Evolutionary conservation across 2,329 filamentous ascomycete genomes (phyloP), one percentile per base, ranked within the genome.

Genomic region (Trichoderma sp.): DNA sequence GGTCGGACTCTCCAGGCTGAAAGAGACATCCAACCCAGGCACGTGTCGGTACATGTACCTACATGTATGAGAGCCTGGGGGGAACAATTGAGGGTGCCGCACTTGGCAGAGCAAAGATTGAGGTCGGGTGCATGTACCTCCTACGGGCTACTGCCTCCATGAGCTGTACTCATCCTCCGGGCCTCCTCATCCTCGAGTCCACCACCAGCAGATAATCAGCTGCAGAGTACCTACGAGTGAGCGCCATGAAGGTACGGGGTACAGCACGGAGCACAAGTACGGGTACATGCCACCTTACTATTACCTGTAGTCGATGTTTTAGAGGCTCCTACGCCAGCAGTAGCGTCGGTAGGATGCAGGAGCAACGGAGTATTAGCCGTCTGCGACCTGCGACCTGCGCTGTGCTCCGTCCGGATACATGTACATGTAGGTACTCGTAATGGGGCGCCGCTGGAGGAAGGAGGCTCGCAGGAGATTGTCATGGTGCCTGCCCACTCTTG

Each of bases 381-480:
- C 15, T 28, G 53, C 24, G 7, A 57, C 56, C 15, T 28, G 53
- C 24, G 2, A 57, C 56, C 28, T 60, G 30, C 32, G 28, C 28
- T n/a, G 30, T 30, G n/a, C 32, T 9, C 18, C 18, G 56, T 58
- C 15, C 39, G 39, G 39, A 43, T 43, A 58, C 26, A 18, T 21
- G 28, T 62, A 24, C 58, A 53, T 24, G 47, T 43, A 53, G n/a
- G 47, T 53, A 53, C 47, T 53, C 47, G n/a, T 53, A 24, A 61
- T 18, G 39, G 39, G 36, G 66, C 56, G 57, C 57, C 28, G 66
- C 36, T 28, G 65, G 24, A 68, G 65, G 65, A 60, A 70, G 66
- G 66, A 62, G 66, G 28, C 66, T 51, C 60, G 66, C 66, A 70
- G 57, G 39, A 62, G 57, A 62, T 51, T 61, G 56, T 36, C 66